Base-by-base conservation (phyloP, 2,329 filamentous ascomycete species). In the Aureobasidium pullulans region DNA sequence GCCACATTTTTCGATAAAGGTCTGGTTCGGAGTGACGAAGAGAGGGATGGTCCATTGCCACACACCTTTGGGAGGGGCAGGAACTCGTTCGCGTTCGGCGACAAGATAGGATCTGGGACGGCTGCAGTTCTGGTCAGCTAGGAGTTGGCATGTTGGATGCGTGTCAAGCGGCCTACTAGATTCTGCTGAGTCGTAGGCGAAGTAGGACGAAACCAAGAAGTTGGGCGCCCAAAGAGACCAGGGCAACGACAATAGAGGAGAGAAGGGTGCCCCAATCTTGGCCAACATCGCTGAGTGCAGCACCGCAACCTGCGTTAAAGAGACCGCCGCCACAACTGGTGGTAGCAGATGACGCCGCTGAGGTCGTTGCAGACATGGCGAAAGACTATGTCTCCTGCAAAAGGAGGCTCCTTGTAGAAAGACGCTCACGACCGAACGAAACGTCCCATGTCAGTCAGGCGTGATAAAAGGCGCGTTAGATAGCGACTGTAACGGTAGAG, bases 1-100 rank as follows among this genome's bases (percentile, higher is more conserved):
- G 16, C 94, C 94, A 66, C 93, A 96, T 73, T 96, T 96, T 57
- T 93, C 87, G 67, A 99, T 96, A 65, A 99, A 84, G 66, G 96
- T 90, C 11, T 89, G 89, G 82, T 78, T 84, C 72, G 76, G 89
- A 76, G 76, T 85, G 72, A 76, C 89, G 79, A 79, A 96, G 64
- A 77, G 79, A 3, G 81, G 79, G 13, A 70, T 68, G 50, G 82
- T 72, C 82, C 81, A 84, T 66, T 70, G 72, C 60, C 79, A 76
- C 29, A 81, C 77, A 70, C 73, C 81, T 69, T 66, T 75, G 0
- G 88, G 88, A 1, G 90, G 89, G 1, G 88, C 77, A n/a, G 86
- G 81, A 8, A 89, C 91, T 66, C 90, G 84, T 75, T 96, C 89
- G 68, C 87, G 84, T 73, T 94, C 88, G 6, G 90, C 88, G 0